These are phyloP conservation scores for Aspergillus coremiiformis DNA, from an alignment of 495 filamentous ascomycete genomes.

Conservation along the genomic window DNA sequence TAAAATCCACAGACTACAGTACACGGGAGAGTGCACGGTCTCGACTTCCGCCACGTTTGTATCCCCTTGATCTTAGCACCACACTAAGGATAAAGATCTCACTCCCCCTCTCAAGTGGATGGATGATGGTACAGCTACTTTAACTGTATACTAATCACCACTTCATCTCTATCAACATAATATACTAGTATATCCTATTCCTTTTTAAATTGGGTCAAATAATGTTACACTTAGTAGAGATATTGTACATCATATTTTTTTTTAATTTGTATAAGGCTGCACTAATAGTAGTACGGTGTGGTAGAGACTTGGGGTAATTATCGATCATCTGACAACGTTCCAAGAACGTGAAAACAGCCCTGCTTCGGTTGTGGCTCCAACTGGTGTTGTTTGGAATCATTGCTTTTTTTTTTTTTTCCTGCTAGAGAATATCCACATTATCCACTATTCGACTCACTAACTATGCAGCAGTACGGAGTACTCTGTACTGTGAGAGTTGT, in stretches of 20 bases:
- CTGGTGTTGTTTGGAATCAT: neutral
- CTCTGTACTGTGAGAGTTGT: too few species aligned
- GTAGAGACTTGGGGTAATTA: neutral
- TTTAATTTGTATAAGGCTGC: too few species aligned
- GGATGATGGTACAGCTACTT: neutral
- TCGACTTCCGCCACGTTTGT: slow-evolving; percentile 21
- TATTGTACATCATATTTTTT: too few species aligned
- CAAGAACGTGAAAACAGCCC: neutral
- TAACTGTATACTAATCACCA: neutral
- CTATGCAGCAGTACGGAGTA: too few species aligned
- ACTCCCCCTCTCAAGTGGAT: slow-evolving; percentile 13
- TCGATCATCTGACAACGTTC: slow-evolving; percentile 1
- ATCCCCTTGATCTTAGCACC: slow-evolving; percentile 24
- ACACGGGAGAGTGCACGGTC: slow-evolving; percentile 10
- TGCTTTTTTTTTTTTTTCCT: neutral
- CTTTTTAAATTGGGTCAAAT: neutral
- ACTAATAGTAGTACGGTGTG: too few species aligned
- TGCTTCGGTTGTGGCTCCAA: neutral
- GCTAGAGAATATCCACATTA: neutral
- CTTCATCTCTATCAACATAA: too few species aligned
- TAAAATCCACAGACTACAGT: too few species aligned
- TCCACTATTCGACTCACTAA: too few species aligned
- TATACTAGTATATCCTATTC: neutral
- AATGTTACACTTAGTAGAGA: neutral
- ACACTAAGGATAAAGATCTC: slow-evolving; percentile 26